Percentiles rank a stretch among this genome's conserved stretches.
Evolutionary conservation across 495 filamentous ascomycete genomes (phyloP).

Genomic region (Tuber microsphaerosporum): DNA sequence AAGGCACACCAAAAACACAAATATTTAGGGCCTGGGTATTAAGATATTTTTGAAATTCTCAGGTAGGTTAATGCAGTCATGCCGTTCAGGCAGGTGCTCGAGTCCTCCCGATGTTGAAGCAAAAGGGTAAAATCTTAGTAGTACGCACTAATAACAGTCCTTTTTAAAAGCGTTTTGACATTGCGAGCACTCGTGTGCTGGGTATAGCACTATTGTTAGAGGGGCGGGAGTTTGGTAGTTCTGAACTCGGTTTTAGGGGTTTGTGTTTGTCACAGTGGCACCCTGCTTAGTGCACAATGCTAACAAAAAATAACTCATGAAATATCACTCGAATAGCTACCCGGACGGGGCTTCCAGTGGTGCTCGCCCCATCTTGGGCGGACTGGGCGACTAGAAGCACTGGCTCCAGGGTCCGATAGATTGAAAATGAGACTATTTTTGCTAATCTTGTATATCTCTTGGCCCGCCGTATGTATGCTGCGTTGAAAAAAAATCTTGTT

Average conservation of each 20-base stretch:
- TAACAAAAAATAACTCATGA: background rate
- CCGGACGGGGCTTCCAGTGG: too few relatives aligned
- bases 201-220: background rate
- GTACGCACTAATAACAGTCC: too few relatives aligned
- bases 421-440: background rate
- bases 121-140: too few relatives aligned
- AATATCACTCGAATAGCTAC: background rate
- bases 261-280: background rate
- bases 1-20: background rate
- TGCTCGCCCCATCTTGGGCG: too few relatives aligned
- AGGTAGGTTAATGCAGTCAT: background rate
- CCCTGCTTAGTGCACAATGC: background rate
- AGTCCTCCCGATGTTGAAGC: too few relatives aligned
- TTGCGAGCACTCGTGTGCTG: background rate
- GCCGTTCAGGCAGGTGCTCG: too few relatives aligned
- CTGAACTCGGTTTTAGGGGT: background rate
- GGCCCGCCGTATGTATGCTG: too few relatives aligned
- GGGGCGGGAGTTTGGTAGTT: background rate
- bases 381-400: too few relatives aligned
- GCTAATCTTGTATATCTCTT: background rate
- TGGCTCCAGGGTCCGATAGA: background rate
- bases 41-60: background rate
- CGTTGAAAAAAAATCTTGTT: too few relatives aligned
- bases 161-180: too few relatives aligned
- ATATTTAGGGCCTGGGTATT: background rate